These are phyloP conservation scores for Rhynchosporium agropyri DNA, from an alignment of 2,329 filamentous ascomycete species.

Conservation along the genomic window DNA sequence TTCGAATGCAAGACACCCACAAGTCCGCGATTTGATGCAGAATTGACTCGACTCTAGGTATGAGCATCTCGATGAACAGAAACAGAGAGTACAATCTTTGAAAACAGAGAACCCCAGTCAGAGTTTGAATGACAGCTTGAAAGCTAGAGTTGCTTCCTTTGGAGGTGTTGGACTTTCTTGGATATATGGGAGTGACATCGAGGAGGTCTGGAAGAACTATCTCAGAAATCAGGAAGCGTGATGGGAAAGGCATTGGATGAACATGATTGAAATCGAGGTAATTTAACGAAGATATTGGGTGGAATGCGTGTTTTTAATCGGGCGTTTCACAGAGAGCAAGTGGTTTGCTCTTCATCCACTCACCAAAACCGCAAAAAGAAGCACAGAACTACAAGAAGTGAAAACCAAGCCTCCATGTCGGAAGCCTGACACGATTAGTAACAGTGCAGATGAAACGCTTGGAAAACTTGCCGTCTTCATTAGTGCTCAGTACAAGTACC, in stretches of 20 bases:
- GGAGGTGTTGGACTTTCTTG: conserved; percentile 44
- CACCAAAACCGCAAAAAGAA: conserved; percentile 1
- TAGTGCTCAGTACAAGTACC: conserved; percentile 50
- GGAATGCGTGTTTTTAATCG: neutral
- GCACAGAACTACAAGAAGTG: conserved; percentile 1
- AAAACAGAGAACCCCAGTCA: conserved; percentile 33
- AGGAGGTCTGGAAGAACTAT: conserved; percentile 41
- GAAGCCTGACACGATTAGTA: neutral
- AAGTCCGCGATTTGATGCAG: accelerated
- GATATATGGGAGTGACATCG: conserved; percentile 49
- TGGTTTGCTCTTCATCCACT: neutral
- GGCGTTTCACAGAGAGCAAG: neutral
- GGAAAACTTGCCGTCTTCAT: conserved; percentile 44
- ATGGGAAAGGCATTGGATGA: neutral
- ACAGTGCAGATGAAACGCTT: too few species aligned
- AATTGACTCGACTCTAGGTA: conserved; percentile 36
- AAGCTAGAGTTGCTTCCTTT: conserved; percentile 41
- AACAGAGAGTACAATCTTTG: conserved; percentile 25
- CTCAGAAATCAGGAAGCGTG: neutral
- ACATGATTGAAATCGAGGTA: neutral
- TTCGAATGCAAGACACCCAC: conserved; percentile 42
- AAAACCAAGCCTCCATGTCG: conserved; percentile 1
- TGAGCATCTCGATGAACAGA: conserved; percentile 40
- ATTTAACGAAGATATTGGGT: too few species aligned
- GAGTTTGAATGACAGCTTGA: conserved; percentile 40